These are phyloP conservation scores for Penstemon davidsonii DNA, from an alignment of 257 asterid species.

Conservation along the genomic window DNA sequence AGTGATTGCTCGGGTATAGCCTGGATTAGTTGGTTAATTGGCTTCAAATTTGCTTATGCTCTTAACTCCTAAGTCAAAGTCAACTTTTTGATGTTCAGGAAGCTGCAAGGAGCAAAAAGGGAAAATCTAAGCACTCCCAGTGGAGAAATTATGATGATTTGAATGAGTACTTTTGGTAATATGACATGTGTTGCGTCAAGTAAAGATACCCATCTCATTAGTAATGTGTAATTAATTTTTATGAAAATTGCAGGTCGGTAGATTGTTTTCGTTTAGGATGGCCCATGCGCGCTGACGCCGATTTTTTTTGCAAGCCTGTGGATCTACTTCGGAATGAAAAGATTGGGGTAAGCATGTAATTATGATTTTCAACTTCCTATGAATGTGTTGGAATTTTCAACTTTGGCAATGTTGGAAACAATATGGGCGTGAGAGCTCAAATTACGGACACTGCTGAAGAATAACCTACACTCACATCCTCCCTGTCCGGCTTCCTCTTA, in stretches of 20 bases:
- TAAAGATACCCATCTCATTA: background rate
- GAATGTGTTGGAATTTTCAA: constrained; percentile 10
- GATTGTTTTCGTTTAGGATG: constrained; percentile 98
- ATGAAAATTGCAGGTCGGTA: constrained; percentile 64
- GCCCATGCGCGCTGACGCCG: constrained; percentile 99
- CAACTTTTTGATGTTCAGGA: constrained; percentile 52
- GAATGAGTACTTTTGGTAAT: constrained; percentile 95
- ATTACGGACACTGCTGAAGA: background rate
- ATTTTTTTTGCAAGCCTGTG: constrained; percentile 72
- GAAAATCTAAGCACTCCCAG: constrained; percentile 89
- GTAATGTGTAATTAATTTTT: constrained; percentile 17
- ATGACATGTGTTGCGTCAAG: constrained; percentile 13
- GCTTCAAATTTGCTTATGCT: constrained; percentile 13
- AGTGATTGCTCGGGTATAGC: constrained; percentile 84
- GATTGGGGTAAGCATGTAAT: constrained; percentile 61
- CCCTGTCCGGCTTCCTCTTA: background rate
- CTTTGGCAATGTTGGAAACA: constrained; percentile 13
- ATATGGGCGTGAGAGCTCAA: constrained; percentile 16
- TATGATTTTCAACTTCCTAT: constrained; percentile 14
- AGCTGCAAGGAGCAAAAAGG: constrained; percentile 84
- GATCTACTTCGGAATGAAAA: constrained; percentile 53
- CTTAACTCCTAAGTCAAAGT: constrained; percentile 14
- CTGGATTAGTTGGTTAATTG: constrained; percentile 15
- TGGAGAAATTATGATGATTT: constrained; percentile 99
- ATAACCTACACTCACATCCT: background rate